Percentiles rank a stretch among this genome's conserved stretches.
These are phyloP conservation scores for Helenozyma rhizophorensis DNA, from an alignment of 805 yeast genomes.

Conservation along the genomic window DNA sequence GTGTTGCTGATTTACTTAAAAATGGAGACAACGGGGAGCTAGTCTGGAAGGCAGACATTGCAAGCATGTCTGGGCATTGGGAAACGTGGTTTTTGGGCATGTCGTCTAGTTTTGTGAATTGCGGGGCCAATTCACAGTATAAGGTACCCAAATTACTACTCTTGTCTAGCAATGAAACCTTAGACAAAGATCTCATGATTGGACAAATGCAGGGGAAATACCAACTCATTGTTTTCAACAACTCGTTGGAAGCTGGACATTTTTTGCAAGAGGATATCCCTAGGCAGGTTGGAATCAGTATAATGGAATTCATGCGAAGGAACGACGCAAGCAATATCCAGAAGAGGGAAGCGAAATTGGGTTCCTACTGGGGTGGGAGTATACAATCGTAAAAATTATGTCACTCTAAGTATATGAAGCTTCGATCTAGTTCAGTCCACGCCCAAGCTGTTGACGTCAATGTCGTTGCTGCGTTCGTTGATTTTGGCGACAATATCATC, in stretches of 20 bases:
- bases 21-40: slow-evolving; percentile 11
- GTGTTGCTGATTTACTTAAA: slow-evolving; percentile 70
- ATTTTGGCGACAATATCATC: slow-evolving; percentile 66
- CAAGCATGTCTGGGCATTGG: slow-evolving; percentile 68
- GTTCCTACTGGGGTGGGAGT: slow-evolving; percentile 37
- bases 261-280: slow-evolving; percentile 94
- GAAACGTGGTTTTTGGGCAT: slow-evolving; percentile 72
- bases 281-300: slow-evolving; percentile 53
- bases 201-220: slow-evolving; percentile 99
- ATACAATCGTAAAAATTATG: background rate
- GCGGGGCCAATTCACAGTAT: slow-evolving; percentile 24
- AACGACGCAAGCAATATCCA: slow-evolving; percentile 32
- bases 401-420: background rate
- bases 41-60: slow-evolving; percentile 65
- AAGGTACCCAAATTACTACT: slow-evolving; percentile 61
- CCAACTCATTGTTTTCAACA: slow-evolving; percentile 76
- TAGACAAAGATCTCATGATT: slow-evolving; percentile 80
- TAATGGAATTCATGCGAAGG: slow-evolving; percentile 46
- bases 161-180: slow-evolving; percentile 82
- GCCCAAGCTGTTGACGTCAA: slow-evolving; percentile 30
- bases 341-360: slow-evolving; percentile 28
- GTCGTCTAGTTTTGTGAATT: slow-evolving; percentile 45
- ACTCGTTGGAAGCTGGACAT: slow-evolving; percentile 63
- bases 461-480: slow-evolving; percentile 38
- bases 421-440: slow-evolving; percentile 38